Evolutionary conservation across 768 basidiomycete genomes (phyloP).

Genomic region (Boletus subparvulus): DNA sequence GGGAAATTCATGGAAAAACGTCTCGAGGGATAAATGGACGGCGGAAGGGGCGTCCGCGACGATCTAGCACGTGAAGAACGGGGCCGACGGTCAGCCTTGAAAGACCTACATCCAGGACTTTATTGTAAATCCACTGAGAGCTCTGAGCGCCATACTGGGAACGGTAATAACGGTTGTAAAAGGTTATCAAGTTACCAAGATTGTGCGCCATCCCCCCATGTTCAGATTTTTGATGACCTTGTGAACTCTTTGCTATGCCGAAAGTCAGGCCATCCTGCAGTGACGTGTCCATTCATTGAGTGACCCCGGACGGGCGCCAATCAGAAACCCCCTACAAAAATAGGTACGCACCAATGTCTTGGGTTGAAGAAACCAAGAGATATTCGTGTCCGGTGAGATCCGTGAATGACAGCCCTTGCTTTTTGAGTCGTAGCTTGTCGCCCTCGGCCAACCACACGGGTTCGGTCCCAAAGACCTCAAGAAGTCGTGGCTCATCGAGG

Average conservation of each 20-base stretch:
- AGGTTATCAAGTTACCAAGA: constrained; percentile 37
- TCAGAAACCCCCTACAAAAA: neutral
- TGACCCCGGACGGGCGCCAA: neutral
- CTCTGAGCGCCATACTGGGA: constrained; percentile 39
- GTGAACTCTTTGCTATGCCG: constrained; percentile 14
- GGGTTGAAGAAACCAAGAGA: neutral
- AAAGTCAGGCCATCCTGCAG: constrained; percentile 17
- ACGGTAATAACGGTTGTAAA: constrained; percentile 32
- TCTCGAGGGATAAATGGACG: constrained; percentile 21
- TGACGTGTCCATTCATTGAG: too few species aligned
- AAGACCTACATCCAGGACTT: constrained; percentile 9
- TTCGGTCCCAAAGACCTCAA: constrained; percentile 14
- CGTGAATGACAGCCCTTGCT: neutral
- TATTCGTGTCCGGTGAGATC: neutral
- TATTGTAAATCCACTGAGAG: constrained; percentile 37
- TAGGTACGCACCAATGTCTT: neutral
- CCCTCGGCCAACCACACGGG: constrained; percentile 8
- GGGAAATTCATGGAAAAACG: constrained; percentile 22
- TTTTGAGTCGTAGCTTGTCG: constrained; percentile 1
- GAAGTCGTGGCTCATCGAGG: constrained; percentile 17
- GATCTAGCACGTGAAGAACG: constrained; percentile 1
- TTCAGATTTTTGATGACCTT: neutral
- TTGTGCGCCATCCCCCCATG: constrained; percentile 33
- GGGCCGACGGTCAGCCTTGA: too few species aligned
- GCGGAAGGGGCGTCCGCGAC: constrained; percentile 5